These are phyloP conservation scores for Cyberlindnera mycetangii DNA, from an alignment of 805 yeast genomes.

Conservation along the genomic window DNA sequence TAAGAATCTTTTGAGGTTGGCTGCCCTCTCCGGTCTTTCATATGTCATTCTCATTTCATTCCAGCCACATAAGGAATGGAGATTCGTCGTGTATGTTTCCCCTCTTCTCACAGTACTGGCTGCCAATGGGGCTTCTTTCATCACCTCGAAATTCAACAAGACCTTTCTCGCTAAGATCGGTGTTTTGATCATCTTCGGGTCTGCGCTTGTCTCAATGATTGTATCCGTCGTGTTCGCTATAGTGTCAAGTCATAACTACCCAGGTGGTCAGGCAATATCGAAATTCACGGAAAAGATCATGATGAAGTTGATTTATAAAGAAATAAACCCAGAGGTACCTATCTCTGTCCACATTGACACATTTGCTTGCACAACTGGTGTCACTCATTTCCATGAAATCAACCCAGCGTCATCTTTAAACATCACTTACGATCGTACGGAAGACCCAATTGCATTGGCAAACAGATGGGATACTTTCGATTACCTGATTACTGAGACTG, in stretches of 20 bases:
- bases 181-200: conserved; percentile 21
- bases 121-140: conserved; percentile 52
- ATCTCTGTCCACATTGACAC: conserved; percentile 69
- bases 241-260: conserved; percentile 75
- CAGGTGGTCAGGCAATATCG: conserved; percentile 78
- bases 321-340: conserved; percentile 15
- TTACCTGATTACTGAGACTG: conserved; percentile 44
- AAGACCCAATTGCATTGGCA: conserved; percentile 39
- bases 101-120: conserved; percentile 68
- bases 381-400: conserved; percentile 68
- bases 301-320: conserved; percentile 7
- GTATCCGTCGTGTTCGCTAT: conserved; percentile 52
- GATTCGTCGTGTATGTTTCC: conserved; percentile 74
- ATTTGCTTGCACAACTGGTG: conserved; percentile 85
- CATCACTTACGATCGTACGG: conserved; percentile 73
- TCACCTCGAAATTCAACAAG: conserved; percentile 23
- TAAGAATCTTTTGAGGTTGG: conserved; percentile 37
- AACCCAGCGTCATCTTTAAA: conserved; percentile 27
- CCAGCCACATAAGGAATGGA: conserved; percentile 93
- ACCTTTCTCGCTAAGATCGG: conserved; percentile 17
- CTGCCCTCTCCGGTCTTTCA: conserved; percentile 48
- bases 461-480: conserved; percentile 47
- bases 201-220: conserved; percentile 34
- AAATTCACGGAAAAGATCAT: conserved; percentile 45
- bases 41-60: conserved; percentile 67